phyloP scores from a whole-genome alignment of 2,329 filamentous ascomycete genomes.

The Fusarium avenaceum region DNA sequence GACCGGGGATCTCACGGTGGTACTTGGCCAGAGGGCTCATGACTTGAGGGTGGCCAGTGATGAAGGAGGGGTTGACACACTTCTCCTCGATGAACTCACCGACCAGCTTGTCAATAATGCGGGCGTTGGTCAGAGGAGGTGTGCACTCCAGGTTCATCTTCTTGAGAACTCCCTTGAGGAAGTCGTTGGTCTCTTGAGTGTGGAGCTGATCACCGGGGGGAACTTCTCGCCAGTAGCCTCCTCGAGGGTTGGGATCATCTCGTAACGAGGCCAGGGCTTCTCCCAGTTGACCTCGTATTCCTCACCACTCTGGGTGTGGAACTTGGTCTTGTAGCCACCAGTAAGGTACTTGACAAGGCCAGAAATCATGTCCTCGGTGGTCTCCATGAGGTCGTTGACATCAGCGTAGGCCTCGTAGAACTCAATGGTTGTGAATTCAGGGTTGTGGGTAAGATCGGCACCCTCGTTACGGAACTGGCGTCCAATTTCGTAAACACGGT shows the following conservation, averaged over 20 bases:
- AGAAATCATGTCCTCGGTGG: constrained; percentile 94
- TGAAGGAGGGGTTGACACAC: constrained; percentile 85
- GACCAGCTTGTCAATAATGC: constrained; percentile 95
- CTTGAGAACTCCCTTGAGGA: constrained; percentile 85
- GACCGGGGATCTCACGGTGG: constrained; percentile 82
- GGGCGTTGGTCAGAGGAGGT: constrained; percentile 89
- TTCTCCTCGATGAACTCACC: constrained; percentile 96
- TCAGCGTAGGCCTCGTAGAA: constrained; percentile 97
- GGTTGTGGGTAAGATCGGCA: constrained; percentile 84
- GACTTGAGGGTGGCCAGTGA: constrained; percentile 74
- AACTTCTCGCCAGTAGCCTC: constrained; percentile 93
- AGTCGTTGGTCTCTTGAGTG: constrained; percentile 88
- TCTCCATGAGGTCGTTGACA: constrained; percentile 83
- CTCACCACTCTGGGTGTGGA: constrained; percentile 88
- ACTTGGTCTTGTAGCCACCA: constrained; percentile 86
- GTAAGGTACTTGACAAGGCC: constrained; percentile 90
- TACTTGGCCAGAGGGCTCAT: constrained; percentile 97
- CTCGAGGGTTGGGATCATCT: constrained; percentile 92
- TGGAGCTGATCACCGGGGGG: constrained; percentile 91
- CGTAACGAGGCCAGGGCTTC: constrained; percentile 89
- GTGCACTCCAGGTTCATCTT: constrained; percentile 93
- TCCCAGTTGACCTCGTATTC: constrained; percentile 96
- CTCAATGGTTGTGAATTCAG: constrained; percentile 95
- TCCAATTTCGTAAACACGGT: constrained; percentile 95
- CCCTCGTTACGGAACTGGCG: constrained; percentile 96